A percentile compares a stretch with the other conserved stretches of the same genome.
Evolutionary conservation across 2,329 filamentous ascomycete species (phyloP).

Genomic region (Didymella segeticola): DNA sequence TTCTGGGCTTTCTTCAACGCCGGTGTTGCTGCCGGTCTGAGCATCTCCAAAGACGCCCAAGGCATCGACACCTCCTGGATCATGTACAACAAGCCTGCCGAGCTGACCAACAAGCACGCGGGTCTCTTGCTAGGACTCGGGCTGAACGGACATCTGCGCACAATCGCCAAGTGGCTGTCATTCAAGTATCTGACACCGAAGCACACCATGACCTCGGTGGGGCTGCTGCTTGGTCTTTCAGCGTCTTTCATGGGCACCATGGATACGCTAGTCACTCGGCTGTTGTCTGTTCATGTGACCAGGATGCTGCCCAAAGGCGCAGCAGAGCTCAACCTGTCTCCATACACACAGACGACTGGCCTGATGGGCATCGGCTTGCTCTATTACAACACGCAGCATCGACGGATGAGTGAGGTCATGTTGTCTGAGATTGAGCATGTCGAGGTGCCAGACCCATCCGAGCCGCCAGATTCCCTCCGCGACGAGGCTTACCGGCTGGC

Average conservation of each 20-base stretch:
- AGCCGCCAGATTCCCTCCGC: slow-evolving; percentile 76
- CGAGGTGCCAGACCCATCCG: slow-evolving; percentile 74
- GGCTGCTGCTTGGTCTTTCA: slow-evolving; percentile 87
- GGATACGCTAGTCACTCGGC: slow-evolving; percentile 91
- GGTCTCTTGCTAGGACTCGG: slow-evolving; percentile 91
- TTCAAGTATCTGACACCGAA: slow-evolving; percentile 99
- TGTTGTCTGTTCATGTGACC: slow-evolving; percentile 95
- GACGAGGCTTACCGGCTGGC: slow-evolving; percentile 97
- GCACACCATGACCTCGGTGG: slow-evolving; percentile 98
- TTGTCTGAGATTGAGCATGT: slow-evolving; percentile 93
- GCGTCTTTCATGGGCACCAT: slow-evolving; percentile 96
- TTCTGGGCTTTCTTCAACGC: slow-evolving; percentile 99
- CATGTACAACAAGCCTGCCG: slow-evolving; percentile 92
- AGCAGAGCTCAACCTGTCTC: slow-evolving; percentile 91
- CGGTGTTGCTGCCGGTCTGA: slow-evolving; percentile 88
- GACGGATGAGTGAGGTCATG: slow-evolving; percentile 99
- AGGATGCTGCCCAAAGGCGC: slow-evolving; percentile 91
- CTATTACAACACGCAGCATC: slow-evolving; percentile 94
- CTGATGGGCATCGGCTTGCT: slow-evolving; percentile 96
- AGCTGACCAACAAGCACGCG: slow-evolving; percentile 94
- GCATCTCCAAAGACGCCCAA: slow-evolving; percentile 86
- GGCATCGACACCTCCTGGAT: slow-evolving; percentile 99
- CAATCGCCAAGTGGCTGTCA: slow-evolving; percentile 94
- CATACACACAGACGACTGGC: slow-evolving; percentile 91
- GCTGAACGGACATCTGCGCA: slow-evolving; percentile 92